Base-by-base conservation (phyloP, 345 rosid genomes). In the Melastoma malabathricum region DNA sequence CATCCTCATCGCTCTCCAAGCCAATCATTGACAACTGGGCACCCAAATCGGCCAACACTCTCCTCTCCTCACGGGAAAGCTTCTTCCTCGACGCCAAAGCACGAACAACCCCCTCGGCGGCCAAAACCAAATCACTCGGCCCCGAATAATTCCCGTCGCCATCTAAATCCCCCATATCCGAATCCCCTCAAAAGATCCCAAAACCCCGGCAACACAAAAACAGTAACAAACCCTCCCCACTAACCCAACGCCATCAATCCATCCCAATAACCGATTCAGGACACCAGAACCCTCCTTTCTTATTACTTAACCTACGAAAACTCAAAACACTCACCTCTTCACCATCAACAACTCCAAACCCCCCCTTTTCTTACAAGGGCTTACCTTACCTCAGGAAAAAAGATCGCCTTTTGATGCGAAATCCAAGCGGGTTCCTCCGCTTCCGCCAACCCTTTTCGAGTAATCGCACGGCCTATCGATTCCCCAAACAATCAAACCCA, bases 111-210 rank as follows among this genome's bases (percentile, higher is more conserved):
- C 70, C 76, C 43, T 78, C 62, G 1, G 83, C 90, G 5, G 94
- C 83, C 49, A 75, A 80, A 71, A 86, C 74, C 65, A 89, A 52
- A 38, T 75, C 69, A 4, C 69, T 88, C 53, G 79, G 88, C 54
- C 76, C 77, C 61, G 55, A 29, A 41, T 64, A 68, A 5, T 15
- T 15, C 43, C 43, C 54, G 15, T 19, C 44, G 15, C 54, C 4
- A 15, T 51, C 54, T 10, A 51, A 20, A 51, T 31, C 54, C 15
- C 39, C 54, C 54, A 51, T 51, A 9, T 6, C 38, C 9, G 38
- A 29, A 29, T 10, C 39, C 54, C 50, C 23, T 2, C 14, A 18
- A 51, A 51, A n/a, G 18, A 31, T 31, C 54, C 39, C n/a, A 51
- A 51, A 43, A 53, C 34, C 58, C 58, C 58, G 17, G 44, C 18